These are phyloP conservation scores for Halenospora varia DNA, from an alignment of 495 filamentous ascomycete species.

Conservation along the genomic window DNA sequence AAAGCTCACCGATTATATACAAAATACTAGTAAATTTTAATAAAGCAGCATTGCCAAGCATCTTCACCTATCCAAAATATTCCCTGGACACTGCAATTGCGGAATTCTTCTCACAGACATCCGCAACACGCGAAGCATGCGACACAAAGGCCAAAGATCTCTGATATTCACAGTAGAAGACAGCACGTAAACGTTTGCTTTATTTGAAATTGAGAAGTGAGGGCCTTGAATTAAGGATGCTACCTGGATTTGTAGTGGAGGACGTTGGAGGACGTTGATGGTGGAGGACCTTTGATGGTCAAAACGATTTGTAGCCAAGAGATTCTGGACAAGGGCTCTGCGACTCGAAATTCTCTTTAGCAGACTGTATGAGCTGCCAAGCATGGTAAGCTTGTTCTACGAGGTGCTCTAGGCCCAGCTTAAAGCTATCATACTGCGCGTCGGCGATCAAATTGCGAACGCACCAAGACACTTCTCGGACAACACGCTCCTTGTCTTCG, in stretches of 20 bases:
- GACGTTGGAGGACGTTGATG: too few species aligned
- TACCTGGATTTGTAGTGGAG: too few species aligned
- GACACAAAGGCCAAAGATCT: constrained; percentile 30
- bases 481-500: not conserved
- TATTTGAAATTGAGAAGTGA: too few species aligned
- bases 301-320: too few species aligned
- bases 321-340: too few species aligned
- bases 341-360: not conserved
- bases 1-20: too few species aligned
- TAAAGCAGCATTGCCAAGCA: too few species aligned
- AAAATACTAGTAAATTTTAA: too few species aligned
- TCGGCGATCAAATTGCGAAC: not conserved
- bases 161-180: too few species aligned
- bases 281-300: too few species aligned
- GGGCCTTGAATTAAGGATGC: too few species aligned
- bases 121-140: constrained; percentile 33
- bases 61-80: constrained; percentile 29
- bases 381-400: not conserved
- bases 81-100: constrained; percentile 34
- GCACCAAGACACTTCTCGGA: not conserved
- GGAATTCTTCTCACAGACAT: constrained; percentile 35
- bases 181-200: too few species aligned
- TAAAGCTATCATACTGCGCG: not conserved
- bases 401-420: not conserved
- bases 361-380: not conserved